A percentile compares a stretch with the other conserved stretches of the same genome.
Evolutionary conservation across 768 basidiomycete genomes (phyloP).

Genomic region (Mycena rosella): DNA sequence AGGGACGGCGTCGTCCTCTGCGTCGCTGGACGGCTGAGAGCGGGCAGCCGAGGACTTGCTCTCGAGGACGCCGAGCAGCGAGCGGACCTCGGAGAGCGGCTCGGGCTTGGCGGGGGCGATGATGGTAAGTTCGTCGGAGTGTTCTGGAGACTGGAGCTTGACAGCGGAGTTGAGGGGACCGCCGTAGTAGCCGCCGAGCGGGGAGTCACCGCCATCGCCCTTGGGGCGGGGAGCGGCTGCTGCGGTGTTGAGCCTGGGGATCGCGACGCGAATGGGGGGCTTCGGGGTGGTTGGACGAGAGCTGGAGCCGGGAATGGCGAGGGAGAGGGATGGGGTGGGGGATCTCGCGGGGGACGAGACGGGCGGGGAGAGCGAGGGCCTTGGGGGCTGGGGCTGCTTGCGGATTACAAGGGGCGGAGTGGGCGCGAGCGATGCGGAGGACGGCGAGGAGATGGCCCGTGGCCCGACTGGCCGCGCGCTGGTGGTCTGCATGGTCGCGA

Average conservation of each 20-base stretch:
- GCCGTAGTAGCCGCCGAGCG: slow-evolving; percentile 57
- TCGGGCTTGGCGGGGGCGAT: slow-evolving; percentile 45
- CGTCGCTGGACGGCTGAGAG: slow-evolving; percentile 33
- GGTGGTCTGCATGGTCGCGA: slow-evolving; percentile 45
- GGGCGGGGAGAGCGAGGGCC: slow-evolving; percentile 34
- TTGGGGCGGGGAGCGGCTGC: slow-evolving; percentile 7
- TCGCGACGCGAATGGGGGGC: slow-evolving; percentile 46
- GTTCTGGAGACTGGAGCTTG: slow-evolving; percentile 41
- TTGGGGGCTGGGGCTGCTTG: slow-evolving; percentile 41
- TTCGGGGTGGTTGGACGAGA: slow-evolving; percentile 48
- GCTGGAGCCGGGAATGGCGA: slow-evolving; percentile 43
- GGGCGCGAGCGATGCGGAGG: slow-evolving; percentile 41
- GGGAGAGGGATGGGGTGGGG: slow-evolving; percentile 44
- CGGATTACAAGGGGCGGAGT: slow-evolving; percentile 48
- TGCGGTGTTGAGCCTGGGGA: slow-evolving; percentile 43
- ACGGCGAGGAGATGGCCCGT: slow-evolving; percentile 36
- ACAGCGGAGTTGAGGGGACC: slow-evolving; percentile 50
- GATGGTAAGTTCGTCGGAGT: slow-evolving; percentile 59
- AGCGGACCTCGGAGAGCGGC: slow-evolving; percentile 54
- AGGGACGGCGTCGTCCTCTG: slow-evolving; percentile 37
- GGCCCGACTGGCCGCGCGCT: slow-evolving; percentile 52
- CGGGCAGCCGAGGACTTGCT: slow-evolving; percentile 42
- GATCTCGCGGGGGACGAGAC: slow-evolving; percentile 44
- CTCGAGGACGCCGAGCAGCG: slow-evolving; percentile 54
- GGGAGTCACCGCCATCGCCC: slow-evolving; percentile 40